Evolutionary conservation across 495 filamentous ascomycete genomes (phyloP).

Genomic region (Massariosphaeria phaeospora): DNA sequence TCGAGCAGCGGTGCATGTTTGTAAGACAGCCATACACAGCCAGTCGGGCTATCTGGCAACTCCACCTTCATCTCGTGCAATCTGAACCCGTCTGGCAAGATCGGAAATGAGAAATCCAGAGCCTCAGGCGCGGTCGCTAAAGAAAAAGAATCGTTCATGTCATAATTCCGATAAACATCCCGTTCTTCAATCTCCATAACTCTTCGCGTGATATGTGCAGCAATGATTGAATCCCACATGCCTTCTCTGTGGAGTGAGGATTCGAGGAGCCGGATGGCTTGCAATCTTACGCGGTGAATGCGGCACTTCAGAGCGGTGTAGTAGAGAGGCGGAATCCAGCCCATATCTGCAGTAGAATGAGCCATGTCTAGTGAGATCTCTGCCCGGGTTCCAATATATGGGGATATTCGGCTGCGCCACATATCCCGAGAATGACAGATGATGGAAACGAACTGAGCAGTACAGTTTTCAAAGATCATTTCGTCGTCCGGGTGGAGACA

Average conservation of each 20-base stretch:
- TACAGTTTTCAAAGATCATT: constrained; percentile 1
- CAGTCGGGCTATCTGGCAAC: neutral
- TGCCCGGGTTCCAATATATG: neutral
- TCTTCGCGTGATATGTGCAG: constrained; percentile 32
- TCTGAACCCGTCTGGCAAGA: constrained; percentile 5
- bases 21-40: neutral
- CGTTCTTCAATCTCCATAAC: constrained; percentile 43
- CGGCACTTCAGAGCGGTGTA: constrained; percentile 55
- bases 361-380: neutral
- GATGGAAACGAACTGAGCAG: neutral
- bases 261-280: constrained; percentile 45
- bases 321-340: constrained; percentile 48
- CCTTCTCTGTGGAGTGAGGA: constrained; percentile 48
- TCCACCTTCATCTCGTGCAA: constrained; percentile 14
- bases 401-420: neutral
- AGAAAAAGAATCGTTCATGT: neutral
- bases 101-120: neutral
- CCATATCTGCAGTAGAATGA: neutral
- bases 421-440: neutral
- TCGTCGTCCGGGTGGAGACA: constrained; percentile 42
- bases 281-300: constrained; percentile 43
- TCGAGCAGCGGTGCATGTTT: no score
- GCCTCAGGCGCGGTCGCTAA: neutral
- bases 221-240: constrained; percentile 42
- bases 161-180: neutral